Evolutionary conservation across 345 rosid species (phyloP).

Genomic region (Salix koriyanagi): DNA sequence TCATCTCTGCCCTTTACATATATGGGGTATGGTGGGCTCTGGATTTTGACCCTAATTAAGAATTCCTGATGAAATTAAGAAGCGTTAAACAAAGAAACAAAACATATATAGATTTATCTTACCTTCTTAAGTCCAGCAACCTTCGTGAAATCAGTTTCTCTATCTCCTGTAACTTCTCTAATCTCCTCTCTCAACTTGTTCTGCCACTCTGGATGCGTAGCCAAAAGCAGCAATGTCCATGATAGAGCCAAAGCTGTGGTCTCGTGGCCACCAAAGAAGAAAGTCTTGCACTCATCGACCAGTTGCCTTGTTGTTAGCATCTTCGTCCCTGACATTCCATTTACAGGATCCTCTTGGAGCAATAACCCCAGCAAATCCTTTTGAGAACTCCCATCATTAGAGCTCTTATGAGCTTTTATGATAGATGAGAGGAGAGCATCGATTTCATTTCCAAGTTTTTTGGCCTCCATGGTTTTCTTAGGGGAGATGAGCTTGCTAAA

Average conservation of each 20-base stretch:
- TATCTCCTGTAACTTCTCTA: constrained; percentile 52
- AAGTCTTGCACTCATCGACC: constrained; percentile 91
- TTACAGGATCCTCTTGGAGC: constrained; percentile 30
- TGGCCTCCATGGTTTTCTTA: constrained; percentile 48
- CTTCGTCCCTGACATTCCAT: constrained; percentile 35
- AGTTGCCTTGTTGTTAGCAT: constrained; percentile 52
- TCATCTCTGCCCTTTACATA: not conserved
- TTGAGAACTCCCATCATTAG: constrained; percentile 12
- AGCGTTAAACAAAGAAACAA: not conserved
- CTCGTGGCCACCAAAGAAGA: constrained; percentile 93
- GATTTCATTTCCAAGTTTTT: constrained; percentile 62
- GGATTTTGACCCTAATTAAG: not conserved
- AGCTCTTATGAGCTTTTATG: constrained; percentile 42
- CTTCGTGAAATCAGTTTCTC: constrained; percentile 47
- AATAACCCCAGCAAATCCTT: constrained; percentile 62
- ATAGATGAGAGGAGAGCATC: constrained; percentile 56
- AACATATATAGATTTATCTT: not conserved
- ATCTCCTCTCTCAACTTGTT: constrained; percentile 70
- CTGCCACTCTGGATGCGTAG: constrained; percentile 79
- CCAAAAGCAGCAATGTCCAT: constrained; percentile 85
- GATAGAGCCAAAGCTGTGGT: constrained; percentile 82
- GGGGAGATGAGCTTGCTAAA: constrained; percentile 49
- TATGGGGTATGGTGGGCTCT: not conserved
- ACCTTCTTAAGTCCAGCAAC: constrained; percentile 91
- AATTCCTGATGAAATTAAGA: not conserved